Base-by-base conservation (phyloP, 2,329 filamentous ascomycete species). In the Mariannaea elegans region DNA sequence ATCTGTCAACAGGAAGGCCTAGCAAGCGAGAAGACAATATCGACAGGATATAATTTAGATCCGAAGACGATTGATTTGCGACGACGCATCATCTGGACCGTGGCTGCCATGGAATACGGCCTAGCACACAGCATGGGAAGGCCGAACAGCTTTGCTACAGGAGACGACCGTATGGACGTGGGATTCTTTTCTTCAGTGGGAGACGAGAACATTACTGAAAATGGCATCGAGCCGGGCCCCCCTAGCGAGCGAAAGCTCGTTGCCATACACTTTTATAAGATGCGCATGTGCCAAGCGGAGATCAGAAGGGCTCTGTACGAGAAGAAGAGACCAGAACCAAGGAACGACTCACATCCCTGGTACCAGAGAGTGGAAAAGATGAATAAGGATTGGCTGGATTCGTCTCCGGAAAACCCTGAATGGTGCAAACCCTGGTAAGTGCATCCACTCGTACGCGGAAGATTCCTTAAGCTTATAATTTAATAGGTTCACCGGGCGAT, bases 261-360 rank as follows among this genome's bases (percentile, higher is more conserved):
- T 23, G 90, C 93, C 2, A 93, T 97, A 62, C 94, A 99, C 74
- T 95, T 97, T 70, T 93, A 93, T 80, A 94, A 92, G 72, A 96
- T 97, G 92, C 85, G 93, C 55, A 77, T 96, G 58, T 81, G 94
- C 12, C 94, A 97, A 73, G 87, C 94, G 13, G 94, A 98, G 76
- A 95, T 97, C 41, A 85, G 93, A 57, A 87, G 93, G 58, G 90
- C 88, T 7, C 81, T 98, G 1, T 98, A 99, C 73, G 90, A 97
- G 68, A 90, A 89, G 75, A 95, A 95, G 75, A 85, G 90, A 42
- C 79, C 87, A 0, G 89, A 92, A 49, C 94, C 94, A 0, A 87
- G 86, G 52, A 86, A 90, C 71, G 93, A 97, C 70, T 83, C 87
- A 38, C 90, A 97, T 76, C 92, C 92, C 2, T 97, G 95, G 93